Conservation (phyloP, 352 stramenopile species). For the Phytophthora hibernalis region DNA sequence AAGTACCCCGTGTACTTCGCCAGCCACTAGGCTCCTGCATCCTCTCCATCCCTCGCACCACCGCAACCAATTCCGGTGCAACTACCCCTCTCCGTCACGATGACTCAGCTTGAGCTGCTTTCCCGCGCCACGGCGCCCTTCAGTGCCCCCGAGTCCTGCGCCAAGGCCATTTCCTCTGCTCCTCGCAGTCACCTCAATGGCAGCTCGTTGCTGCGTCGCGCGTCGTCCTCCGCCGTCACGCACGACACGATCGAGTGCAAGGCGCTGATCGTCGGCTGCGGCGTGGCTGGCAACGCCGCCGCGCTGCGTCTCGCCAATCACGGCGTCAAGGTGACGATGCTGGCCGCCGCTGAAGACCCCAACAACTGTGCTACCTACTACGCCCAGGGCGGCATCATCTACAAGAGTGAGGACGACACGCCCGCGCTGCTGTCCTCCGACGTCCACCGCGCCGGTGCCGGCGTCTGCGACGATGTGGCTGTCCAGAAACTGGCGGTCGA, state of each 20-base stretch:
- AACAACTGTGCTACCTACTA: constrained; percentile 96
- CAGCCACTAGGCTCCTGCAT: constrained; percentile 56
- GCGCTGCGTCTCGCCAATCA: constrained; percentile 79
- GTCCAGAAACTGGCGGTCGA: constrained; percentile 94
- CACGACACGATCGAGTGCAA: constrained; percentile 68
- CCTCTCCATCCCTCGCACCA: not conserved
- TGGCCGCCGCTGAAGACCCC: constrained; percentile 71
- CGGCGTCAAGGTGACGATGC: constrained; percentile 83
- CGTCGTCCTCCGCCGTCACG: constrained; percentile 40
- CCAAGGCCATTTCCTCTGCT: constrained; percentile 36
- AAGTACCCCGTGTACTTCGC: constrained; percentile 82
- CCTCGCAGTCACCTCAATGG: constrained; percentile 49
- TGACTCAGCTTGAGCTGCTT: constrained; percentile 65
- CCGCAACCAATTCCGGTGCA: constrained; percentile 7
- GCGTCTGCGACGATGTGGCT: constrained; percentile 90
- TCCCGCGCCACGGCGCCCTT: constrained; percentile 45
- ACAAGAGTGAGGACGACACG: constrained; percentile 90
- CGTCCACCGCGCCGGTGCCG: constrained; percentile 90
- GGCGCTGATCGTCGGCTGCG: constrained; percentile 80
- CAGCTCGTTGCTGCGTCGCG: constrained; percentile 37
- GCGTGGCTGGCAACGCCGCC: constrained; percentile 77
- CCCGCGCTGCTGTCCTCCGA: constrained; percentile 88
- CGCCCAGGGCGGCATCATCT: constrained; percentile 97
- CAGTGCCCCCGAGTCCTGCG: constrained; percentile 25
- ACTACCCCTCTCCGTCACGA: constrained; percentile 23